These are phyloP conservation scores for Henckelia pumila DNA, from an alignment of 257 asterid species.

Conservation along the genomic window DNA sequence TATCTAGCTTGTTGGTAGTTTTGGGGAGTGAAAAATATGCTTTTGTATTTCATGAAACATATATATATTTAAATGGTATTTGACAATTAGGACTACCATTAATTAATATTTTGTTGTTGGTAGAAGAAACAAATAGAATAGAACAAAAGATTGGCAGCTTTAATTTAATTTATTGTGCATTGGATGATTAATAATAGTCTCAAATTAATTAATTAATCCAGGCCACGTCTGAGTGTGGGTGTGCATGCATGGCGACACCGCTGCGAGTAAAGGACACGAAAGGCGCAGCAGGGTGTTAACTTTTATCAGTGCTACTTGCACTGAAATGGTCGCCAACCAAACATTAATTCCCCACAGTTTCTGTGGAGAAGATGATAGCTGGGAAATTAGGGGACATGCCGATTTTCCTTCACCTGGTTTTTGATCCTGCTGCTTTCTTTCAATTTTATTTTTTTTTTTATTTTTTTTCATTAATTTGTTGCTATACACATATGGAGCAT, in stretches of 20 bases:
- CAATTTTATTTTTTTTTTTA: too few species aligned
- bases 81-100: too few species aligned
- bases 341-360: neutral
- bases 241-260: neutral
- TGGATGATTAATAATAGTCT: too few species aligned
- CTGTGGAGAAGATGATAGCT: neutral
- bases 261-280: neutral
- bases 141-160: neutral
- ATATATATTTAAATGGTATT: too few species aligned
- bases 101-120: neutral
- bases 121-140: neutral
- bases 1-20: too few species aligned
- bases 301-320: neutral
- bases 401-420: neutral
- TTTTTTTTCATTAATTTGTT: too few species aligned
- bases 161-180: too few species aligned
- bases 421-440: neutral
- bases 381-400: neutral
- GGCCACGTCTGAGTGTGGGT: too few species aligned
- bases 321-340: neutral
- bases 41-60: conserved; percentile 26
- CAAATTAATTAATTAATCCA: too few species aligned
- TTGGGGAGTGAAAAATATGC: conserved; percentile 36
- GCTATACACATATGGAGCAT: too few species aligned
- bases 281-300: neutral